Base-by-base conservation (phyloP, 768 basidiomycete species). In the Candolleomyces eurysporus region DNA sequence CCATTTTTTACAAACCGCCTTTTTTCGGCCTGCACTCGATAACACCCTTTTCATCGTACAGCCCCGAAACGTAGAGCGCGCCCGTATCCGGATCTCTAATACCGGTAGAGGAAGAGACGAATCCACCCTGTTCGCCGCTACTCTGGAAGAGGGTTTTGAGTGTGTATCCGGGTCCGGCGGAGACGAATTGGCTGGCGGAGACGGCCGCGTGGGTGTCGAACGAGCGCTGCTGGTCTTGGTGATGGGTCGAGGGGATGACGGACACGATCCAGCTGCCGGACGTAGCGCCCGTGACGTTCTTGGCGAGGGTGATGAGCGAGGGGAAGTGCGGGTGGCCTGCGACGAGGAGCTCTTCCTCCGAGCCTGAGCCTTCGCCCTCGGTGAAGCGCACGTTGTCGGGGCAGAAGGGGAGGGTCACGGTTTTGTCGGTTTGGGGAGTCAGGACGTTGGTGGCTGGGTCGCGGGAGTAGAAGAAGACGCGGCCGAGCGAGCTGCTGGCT, bases 81-180 rank as follows among this genome's bases (percentile, higher is more conserved):
- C 83, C 84, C 0, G 81, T 79, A 13, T 71, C 65, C 0, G 77
- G 71, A 68, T 90, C 88, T 40, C 77, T 69, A 63, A 89, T 60
- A 1, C 76, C 82, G 7, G 86, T 86, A 8, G 79, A 73, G 16
- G 85, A 84, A 2, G 80, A 73, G 14, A 80, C 78, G 66, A 88
- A 88, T 5, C 80, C 79, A 4, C 78, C 75, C 17, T 69, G 26
- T 26, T 26, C 62, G 5, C 90, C 89, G 62, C 86, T 77, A 65
- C 90, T 91, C 73, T 89, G 89, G 74, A 89, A 91, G n/a, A 91
- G 63, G 0, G 90, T 89, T 66, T 80, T 76, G 32, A 90, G 58
- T 39, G 78, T 76, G 65, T 81, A 75, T 2, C 73, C 74, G 10
- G 62, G 48, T 11, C 71, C 63, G 30, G 74, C 68, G 16, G 77